Base-by-base conservation (phyloP, 805 yeast genomes). In the Teunomyces cretensis region DNA sequence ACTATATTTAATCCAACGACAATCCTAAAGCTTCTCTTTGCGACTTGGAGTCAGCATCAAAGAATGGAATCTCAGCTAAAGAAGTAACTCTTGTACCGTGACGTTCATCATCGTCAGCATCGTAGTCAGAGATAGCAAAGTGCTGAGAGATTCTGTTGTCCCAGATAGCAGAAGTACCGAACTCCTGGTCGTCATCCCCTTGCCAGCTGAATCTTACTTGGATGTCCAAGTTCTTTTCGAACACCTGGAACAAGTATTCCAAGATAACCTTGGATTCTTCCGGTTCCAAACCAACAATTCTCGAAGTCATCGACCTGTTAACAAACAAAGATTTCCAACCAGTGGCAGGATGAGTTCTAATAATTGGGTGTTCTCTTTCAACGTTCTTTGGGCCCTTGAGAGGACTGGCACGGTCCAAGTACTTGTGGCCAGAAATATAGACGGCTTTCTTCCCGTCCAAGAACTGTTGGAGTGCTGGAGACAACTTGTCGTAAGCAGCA, bases 261-360 rank as follows among this genome's bases (percentile, higher is more conserved):
- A 79, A 65, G 44, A 81, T 70, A 6, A 74, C 56, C 32, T 72
- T 73, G 7, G 77, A 68, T 61, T 81, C 85, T 41, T 64, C 76
- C 17, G 74, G 72, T 43, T 75, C 72, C 43, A 80, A 66, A 0
- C 83, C 85, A 7, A 74, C 72, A 46, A 80, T 80, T 47, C 78
- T 67, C 36, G 57, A 65, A 11, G 83, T 79, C 72, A 72, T 70
- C 15, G 69, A 64, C 39, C 80, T 70, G 61, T 80, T 79, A 35
- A 80, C 78, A 48, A 67, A 81, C 50, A 81, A 62, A 1, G 81
- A 65, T 61, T 81, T 82, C 78, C 80, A 72, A 36, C 84, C 84
- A 24, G 86, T 81, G 11, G 75, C 83, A 8, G 87, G 86, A 53
- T 83, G 83, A 32, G 84, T 79, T 64, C 86, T 74, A 30, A 82